Evolutionary conservation across 805 yeast genomes (phyloP).

Genomic region (Nakazawaea pomicola): DNA sequence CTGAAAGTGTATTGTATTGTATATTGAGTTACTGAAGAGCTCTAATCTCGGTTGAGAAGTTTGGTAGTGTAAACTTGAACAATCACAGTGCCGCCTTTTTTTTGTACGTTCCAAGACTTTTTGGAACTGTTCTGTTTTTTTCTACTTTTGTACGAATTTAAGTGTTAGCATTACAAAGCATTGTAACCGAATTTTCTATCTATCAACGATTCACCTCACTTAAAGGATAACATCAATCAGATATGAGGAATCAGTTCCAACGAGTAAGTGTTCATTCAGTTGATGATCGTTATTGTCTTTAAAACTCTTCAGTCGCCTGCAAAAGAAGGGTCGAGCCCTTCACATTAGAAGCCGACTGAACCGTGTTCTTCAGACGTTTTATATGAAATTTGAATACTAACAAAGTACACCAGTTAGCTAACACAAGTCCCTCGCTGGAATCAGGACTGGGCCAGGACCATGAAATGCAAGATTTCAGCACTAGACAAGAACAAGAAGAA

Average conservation of each 20-base stretch:
- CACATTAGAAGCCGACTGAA: too few species aligned
- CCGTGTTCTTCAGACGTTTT: too few species aligned
- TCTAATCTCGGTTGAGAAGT: background rate
- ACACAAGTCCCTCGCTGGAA: background rate
- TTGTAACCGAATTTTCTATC: too few species aligned
- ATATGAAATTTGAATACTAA: background rate
- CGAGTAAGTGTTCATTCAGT: too few species aligned
- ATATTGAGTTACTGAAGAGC: too few species aligned
- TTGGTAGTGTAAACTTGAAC: conserved; percentile 1
- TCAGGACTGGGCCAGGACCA: conserved; percentile 7
- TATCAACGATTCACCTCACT: too few species aligned
- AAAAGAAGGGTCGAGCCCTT: too few species aligned
- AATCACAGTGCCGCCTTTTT: conserved; percentile 13
- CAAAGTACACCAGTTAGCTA: background rate
- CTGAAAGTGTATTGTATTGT: background rate
- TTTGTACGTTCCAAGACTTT: background rate
- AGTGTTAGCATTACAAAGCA: too few species aligned
- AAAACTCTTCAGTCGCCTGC: too few species aligned
- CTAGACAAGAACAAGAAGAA: conserved; percentile 4
- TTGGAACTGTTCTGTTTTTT: background rate
- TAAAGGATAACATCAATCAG: too few species aligned
- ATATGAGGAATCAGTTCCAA: too few species aligned
- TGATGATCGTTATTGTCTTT: too few species aligned
- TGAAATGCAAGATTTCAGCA: conserved; percentile 11
- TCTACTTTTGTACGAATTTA: background rate